Evolutionary conservation across 129 eudicot species (phyloP).

Genomic region (Saposhnikovia divaricata): DNA sequence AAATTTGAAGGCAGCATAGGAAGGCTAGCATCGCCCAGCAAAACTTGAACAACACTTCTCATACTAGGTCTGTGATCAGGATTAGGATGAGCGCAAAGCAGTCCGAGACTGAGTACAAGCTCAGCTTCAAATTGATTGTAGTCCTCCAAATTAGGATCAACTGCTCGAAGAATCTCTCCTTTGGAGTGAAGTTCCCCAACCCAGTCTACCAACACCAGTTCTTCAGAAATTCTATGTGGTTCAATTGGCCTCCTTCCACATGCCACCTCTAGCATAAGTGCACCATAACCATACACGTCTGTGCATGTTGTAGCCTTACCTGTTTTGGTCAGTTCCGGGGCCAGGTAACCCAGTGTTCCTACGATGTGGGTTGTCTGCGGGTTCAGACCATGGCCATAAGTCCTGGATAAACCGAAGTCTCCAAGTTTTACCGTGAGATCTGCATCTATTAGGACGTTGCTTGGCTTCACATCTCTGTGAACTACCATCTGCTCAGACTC

Average conservation of each 20-base stretch:
- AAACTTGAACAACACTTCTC: slow-evolving; percentile 27
- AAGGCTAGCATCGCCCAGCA: slow-evolving; percentile 23
- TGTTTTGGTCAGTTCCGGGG: slow-evolving; percentile 31
- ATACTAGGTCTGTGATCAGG: slow-evolving; percentile 26
- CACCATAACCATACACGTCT: slow-evolving; percentile 30
- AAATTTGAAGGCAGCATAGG: slow-evolving; percentile 21
- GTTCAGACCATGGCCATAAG: slow-evolving; percentile 23
- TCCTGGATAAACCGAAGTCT: slow-evolving; percentile 30
- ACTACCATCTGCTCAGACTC: slow-evolving; percentile 26
- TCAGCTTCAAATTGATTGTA: slow-evolving; percentile 20
- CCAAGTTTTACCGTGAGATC: slow-evolving; percentile 26
- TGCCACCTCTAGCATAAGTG: slow-evolving; percentile 28
- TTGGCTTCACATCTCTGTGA: slow-evolving; percentile 32
- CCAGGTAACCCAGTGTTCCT: slow-evolving; percentile 30
- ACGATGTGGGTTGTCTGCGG: slow-evolving; percentile 25
- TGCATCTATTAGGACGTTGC: slow-evolving; percentile 31
- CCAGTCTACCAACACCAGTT: slow-evolving; percentile 26
- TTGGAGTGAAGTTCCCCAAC: slow-evolving; percentile 18
- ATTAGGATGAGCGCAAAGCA: slow-evolving; percentile 23
- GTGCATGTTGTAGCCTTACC: slow-evolving; percentile 24
- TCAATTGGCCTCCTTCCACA: slow-evolving; percentile 28
- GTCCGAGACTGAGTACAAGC: slow-evolving; percentile 25
- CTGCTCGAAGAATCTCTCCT: slow-evolving; percentile 20
- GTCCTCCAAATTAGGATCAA: slow-evolving; percentile 18
- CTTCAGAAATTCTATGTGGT: slow-evolving; percentile 18